Evolutionary conservation across 495 filamentous ascomycete genomes (phyloP), one percentile per base, ranked within the genome.

Genomic region (Glutinoglossum americanum): DNA sequence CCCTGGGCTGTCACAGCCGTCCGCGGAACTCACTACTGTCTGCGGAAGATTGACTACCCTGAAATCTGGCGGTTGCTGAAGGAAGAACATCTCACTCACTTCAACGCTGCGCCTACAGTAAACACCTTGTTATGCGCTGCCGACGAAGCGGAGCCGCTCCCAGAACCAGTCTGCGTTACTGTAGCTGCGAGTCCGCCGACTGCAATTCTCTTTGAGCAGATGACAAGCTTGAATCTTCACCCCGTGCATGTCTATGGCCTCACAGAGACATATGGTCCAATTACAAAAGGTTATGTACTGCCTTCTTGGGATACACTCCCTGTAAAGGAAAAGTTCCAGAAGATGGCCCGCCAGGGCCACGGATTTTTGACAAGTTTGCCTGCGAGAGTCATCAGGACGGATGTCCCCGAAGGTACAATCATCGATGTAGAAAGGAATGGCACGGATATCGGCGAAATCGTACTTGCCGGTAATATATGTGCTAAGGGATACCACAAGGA

Each of bases 241-340:
- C 93, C 92, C 1, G 89, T 97, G 11, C 92, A 98, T 67, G 87
- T 93, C 9, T 97, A 97, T 67, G 92, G 92, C 11, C 68, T 97
- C 68, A 94, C 90, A 0, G 89, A 96, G 69, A 94, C 89, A 0
- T 97, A 97, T 63, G 92, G 92, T 0, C 92, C 92, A 10, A 93
- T 96, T 57, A 97, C 90, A 15, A 93, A 92, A 64, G 85, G 88
- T 2, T 98, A 98, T 63, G 73, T 81, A 57, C 72, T 97, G 67
- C 86, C 88, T 0, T 71, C 74, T 17, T 98, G 92, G 92, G 81
- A 90, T 6, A 62, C 62, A 0, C 70, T 97, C 0, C 74, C 83
- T 0, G 53, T 65, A 9, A 77, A 82, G 27, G 87, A 94, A 61
- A 84, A 81, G 67, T 98, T 85, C 63, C 74, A 75, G 57, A 77